A percentile compares a stretch with the other conserved stretches of the same genome.
Evolutionary conservation across 768 basidiomycete genomes (phyloP).

Genomic region (Coprinopsis sp.): DNA sequence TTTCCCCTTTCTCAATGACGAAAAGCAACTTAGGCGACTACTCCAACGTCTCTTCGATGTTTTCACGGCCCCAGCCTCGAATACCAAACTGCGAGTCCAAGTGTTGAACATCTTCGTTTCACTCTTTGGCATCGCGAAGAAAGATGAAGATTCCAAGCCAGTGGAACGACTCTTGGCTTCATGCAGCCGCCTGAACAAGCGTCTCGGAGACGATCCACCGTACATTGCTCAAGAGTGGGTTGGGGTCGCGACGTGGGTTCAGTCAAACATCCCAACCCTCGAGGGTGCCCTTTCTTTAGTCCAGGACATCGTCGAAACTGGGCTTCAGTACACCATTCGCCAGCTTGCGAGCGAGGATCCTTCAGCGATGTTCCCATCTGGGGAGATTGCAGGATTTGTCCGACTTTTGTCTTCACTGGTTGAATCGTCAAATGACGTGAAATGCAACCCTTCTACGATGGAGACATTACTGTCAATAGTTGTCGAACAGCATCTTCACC

Average conservation of each 20-base stretch:
- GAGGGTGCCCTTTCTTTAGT: neutral
- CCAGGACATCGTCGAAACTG: neutral
- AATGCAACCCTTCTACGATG: conserved; percentile 44
- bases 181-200: neutral
- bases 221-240: conserved; percentile 3
- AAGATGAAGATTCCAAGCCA: neutral
- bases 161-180: neutral
- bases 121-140: neutral
- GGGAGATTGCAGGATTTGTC: neutral
- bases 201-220: neutral
- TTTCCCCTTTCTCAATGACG: neutral
- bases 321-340: conserved; percentile 5
- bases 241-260: neutral
- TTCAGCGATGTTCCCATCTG: neutral
- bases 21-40: neutral
- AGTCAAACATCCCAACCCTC: neutral
- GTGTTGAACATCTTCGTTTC: neutral
- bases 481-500: conserved; percentile 55
- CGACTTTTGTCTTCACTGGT: conserved; percentile 17
- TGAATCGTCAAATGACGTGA: conserved; percentile 29
- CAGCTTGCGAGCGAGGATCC: neutral
- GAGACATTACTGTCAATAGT: conserved; percentile 68
- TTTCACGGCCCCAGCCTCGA: neutral
- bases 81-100: neutral
- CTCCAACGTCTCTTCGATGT: neutral